Conservation (phyloP, 257 asterid genomes). For the Primulina huaijiensis region DNA sequence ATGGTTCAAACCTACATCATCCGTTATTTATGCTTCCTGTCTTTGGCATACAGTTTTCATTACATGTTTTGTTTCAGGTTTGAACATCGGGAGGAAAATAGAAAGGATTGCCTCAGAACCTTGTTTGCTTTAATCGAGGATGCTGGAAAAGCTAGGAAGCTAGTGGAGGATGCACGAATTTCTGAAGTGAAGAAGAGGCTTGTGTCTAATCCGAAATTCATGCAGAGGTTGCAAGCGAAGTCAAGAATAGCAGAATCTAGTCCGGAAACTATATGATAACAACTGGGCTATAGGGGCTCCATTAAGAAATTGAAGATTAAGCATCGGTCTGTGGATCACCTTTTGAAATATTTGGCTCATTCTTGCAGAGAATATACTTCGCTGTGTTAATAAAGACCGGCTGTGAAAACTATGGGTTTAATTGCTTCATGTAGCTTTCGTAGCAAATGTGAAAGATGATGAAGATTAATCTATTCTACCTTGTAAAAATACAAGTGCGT, state of each 20-base stretch:
- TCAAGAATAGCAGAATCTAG: constrained; percentile 32
- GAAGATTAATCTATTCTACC: not conserved
- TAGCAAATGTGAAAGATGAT: constrained; percentile 1
- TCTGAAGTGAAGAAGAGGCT: constrained; percentile 63
- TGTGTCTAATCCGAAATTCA: constrained; percentile 70
- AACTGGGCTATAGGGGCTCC: constrained; percentile 3
- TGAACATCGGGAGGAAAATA: constrained; percentile 90
- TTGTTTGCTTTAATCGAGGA: constrained; percentile 73
- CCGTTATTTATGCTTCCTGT: not conserved
- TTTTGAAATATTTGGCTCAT: not conserved
- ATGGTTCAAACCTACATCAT: not conserved
- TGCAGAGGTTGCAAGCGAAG: constrained; percentile 70
- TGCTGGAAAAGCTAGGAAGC: constrained; percentile 63
- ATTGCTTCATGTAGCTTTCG: constrained; percentile 19
- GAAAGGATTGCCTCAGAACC: constrained; percentile 92
- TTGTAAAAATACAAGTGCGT: not conserved
- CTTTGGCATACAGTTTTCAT: not conserved
- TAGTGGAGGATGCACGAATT: constrained; percentile 67
- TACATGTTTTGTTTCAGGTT: constrained; percentile 41
- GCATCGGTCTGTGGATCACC: not conserved
- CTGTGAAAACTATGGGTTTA: constrained; percentile 4
- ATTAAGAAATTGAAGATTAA: not conserved
- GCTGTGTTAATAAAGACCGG: constrained; percentile 5
- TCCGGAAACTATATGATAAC: constrained; percentile 4
- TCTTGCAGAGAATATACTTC: not conserved